Evolutionary conservation across 768 basidiomycete species (phyloP), one percentile per base, ranked within the genome.

Genomic region (Collybia nuda): DNA sequence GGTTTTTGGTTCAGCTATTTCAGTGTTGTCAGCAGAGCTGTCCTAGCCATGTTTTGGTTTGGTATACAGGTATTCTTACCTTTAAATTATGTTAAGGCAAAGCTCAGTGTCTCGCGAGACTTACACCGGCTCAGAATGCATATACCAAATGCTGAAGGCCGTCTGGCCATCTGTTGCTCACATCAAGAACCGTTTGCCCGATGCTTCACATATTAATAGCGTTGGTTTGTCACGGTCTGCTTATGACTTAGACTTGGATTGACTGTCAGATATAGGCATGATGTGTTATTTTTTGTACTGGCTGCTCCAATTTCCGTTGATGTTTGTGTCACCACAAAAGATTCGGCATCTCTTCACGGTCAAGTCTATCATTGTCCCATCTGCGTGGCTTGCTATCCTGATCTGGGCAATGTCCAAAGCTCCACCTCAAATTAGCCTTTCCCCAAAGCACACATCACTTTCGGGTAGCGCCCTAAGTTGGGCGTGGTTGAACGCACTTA

Each of bases 1-100:
- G 92, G 93, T 1, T 93, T 92, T 70, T 93, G 88, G 83, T 80
- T 93, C 59, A 88, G 89, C 62, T 93, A 91, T 68, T 93, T 93
- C 65, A 84, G 81, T 51, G 87, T 94, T 40, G 63, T 93, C 51
- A 90, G 87, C 56, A 81, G 90, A 18, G 78, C 84, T 39, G 69
- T 90, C 17, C 78, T 93, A 19, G 76, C 87, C 32, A 80, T 91
- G 77, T 88, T 92, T 65, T 93, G 91, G 88, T 88, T 88, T 52
- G 83, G 82, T 5, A 78, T 88, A 15, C 86, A 86, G 74, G 84
- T 82, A 42, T 56, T 61, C 24, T 8, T 40, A 42, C 5, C n/a
- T 17, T 26, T 7, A 19, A 19, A 36, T 37, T 29, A 26, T 4
- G 2, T 32, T 14, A 14, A 11, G 2, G 32, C 9, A 32, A 32